Evolutionary conservation across 2,329 filamentous ascomycete species (phyloP).

Genomic region (Stachybotrys chartarum): DNA sequence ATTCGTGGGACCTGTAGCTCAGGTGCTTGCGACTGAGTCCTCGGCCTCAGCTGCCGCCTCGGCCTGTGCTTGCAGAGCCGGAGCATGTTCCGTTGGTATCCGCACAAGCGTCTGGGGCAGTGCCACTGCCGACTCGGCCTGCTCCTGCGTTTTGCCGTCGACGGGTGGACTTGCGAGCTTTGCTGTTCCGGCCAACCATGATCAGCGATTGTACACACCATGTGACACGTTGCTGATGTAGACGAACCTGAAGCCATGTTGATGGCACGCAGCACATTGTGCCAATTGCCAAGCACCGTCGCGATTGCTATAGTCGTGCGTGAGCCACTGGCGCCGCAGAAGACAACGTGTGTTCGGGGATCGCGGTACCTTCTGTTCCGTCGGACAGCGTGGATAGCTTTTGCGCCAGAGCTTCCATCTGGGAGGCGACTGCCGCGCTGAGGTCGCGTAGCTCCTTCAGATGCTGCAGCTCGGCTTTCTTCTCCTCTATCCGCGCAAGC

Average conservation of each 20-base stretch:
- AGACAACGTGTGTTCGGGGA: too few species aligned
- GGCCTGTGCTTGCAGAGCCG: constrained; percentile 53
- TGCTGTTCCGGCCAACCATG: constrained; percentile 35
- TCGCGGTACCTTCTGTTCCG: constrained; percentile 63
- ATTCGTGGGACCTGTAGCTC: neutral
- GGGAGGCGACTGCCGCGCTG: constrained; percentile 68
- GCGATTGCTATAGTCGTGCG: constrained; percentile 58
- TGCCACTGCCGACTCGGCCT: constrained; percentile 36
- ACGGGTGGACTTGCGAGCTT: constrained; percentile 59
- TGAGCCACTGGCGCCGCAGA: constrained; percentile 8
- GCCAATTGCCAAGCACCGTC: constrained; percentile 80
- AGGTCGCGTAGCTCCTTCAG: constrained; percentile 71
- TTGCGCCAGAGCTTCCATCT: constrained; percentile 76
- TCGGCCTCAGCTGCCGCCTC: constrained; percentile 29
- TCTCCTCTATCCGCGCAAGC: constrained; percentile 72
- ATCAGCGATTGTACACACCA: neutral
- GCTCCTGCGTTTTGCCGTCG: constrained; percentile 22
- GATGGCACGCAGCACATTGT: constrained; percentile 77
- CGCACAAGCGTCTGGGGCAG: constrained; percentile 77
- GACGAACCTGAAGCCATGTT: constrained; percentile 75
- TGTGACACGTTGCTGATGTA: neutral
- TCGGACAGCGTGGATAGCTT: constrained; percentile 72
- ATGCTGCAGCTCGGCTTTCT: constrained; percentile 75
- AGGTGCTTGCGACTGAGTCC: neutral
- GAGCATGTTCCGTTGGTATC: constrained; percentile 74